Percentiles rank a stretch among this genome's conserved stretches.
Evolutionary conservation across 1,284 basidiomycete genomes (phyloP).

Genomic region (Taiwanofungus camphoratus): DNA sequence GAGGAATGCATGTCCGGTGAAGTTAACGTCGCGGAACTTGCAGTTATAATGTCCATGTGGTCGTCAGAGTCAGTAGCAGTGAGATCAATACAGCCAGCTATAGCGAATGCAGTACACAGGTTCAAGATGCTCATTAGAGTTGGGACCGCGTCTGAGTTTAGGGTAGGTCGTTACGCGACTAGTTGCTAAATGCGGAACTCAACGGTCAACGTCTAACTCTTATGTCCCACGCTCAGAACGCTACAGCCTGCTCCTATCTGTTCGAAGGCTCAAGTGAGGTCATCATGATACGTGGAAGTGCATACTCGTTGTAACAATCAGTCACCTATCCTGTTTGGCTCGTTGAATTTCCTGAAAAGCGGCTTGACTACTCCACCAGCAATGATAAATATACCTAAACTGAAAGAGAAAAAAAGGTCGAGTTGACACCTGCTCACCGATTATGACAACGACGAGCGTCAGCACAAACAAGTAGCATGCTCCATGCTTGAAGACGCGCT

Average conservation of each 20-base stretch:
- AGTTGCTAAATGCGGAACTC: too few species aligned
- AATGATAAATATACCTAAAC: too few species aligned
- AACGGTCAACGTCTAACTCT: too few species aligned
- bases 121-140: not conserved
- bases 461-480: conserved; percentile 36
- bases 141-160: not conserved
- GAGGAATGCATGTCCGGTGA: not conserved
- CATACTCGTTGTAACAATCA: too few species aligned
- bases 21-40: not conserved
- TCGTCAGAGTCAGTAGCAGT: not conserved
- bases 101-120: not conserved
- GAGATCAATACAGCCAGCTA: not conserved
- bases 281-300: too few species aligned
- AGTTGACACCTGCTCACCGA: conserved; percentile 28
- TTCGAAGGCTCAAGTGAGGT: too few species aligned
- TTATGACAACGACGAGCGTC: conserved; percentile 34
- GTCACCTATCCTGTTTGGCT: too few species aligned
- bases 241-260: too few species aligned
- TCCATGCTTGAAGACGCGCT: conserved; percentile 35
- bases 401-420: too few species aligned
- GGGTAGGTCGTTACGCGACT: conserved; percentile 8
- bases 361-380: too few species aligned
- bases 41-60: conserved; percentile 6
- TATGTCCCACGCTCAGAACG: too few species aligned
- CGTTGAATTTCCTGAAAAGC: too few species aligned